Base-by-base conservation (phyloP, 2,329 filamentous ascomycete species). In the Helotiales sp. region DNA sequence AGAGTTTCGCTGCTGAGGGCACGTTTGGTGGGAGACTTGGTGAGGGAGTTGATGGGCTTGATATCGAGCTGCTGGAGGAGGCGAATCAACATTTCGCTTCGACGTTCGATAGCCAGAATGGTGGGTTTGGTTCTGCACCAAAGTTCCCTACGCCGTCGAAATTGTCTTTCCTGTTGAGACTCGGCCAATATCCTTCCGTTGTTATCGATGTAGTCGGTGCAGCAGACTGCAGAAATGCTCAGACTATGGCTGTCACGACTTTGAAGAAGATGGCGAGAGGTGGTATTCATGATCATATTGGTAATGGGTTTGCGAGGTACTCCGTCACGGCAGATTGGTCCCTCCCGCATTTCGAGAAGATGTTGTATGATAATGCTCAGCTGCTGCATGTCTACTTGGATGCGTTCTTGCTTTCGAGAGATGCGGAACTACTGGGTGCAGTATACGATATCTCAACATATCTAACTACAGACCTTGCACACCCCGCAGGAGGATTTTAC, bases 261-360 rank as follows among this genome's bases (percentile, higher is more conserved):
- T 81, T 99, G 58, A 86, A 91, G 45, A 89, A 88, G 66, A 96
- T 98, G 87, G 87, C 87, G 17, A 85, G 87, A 58, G 89, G 90
- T 22, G 90, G 89, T 15, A 88, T 92, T 61, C 86, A 91, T 69
- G 91, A 93, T 74, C 90, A 92, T 69, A 86, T 95, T 68, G 91
- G 92, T 50, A 87, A 91, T 75, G 92, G 92, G 6, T 93, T 93
- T 74, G 88, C 91, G 43, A 87, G 95, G 61, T 97, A 97, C 77
- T 97, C 93, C 15, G 91, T 97, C 7, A 98, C 95, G 0, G 83
- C 89, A 15, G 92, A 98, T 79, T 99, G 96, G 96, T 92, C 91
- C 70, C 82, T 98, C 55, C 96, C 96, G 11, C 94, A 97, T 78
- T 99, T 98, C 74, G 96, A 99, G 81, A 98, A 98, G 82, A 93